A percentile compares a stretch with the other conserved stretches of the same genome.
Conservation (phyloP, 192 early-diverging fungal species). For the Coemansia sp. region DNA sequence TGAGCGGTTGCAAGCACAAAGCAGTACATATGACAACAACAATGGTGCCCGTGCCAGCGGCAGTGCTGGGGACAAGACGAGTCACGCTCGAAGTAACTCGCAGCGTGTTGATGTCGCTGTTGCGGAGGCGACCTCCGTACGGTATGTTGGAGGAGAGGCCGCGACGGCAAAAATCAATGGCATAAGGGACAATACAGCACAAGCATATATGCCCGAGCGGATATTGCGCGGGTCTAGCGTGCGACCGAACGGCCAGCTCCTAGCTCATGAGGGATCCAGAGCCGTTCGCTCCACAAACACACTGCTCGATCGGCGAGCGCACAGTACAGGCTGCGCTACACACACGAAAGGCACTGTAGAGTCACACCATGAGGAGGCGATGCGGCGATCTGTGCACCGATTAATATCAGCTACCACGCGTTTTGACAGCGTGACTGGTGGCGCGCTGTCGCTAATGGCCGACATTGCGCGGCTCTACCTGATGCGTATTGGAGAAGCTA, state of each 20-base stretch:
- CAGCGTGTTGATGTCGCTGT: background rate
- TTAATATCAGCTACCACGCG: constrained; percentile 43
- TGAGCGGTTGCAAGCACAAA: background rate
- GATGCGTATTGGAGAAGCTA: constrained; percentile 46
- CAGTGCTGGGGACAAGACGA: background rate
- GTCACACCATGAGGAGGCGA: constrained; percentile 33
- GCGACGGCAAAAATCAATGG: background rate
- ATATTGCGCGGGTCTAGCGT: background rate
- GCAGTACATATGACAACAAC: background rate
- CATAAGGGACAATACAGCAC: background rate
- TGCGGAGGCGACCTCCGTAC: background rate
- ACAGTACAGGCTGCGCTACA: background rate
- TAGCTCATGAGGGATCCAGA: background rate
- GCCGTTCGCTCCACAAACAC: constrained; percentile 9
- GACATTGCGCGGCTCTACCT: constrained; percentile 44
- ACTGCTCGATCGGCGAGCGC: constrained; percentile 28
- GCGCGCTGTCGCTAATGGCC: constrained; percentile 32
- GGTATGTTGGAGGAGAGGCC: background rate
- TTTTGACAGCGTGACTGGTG: constrained; percentile 36
- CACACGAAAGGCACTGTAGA: constrained; percentile 6
- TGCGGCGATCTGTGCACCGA: constrained; percentile 46
- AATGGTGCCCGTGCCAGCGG: background rate
- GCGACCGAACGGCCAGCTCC: background rate
- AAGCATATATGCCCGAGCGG: background rate
- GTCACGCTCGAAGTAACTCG: constrained; percentile 1